Evolutionary conservation across 306 rosid species (phyloP), one percentile per base, ranked within the genome.

Genomic region (Cotoneaster glaucophyllus): DNA sequence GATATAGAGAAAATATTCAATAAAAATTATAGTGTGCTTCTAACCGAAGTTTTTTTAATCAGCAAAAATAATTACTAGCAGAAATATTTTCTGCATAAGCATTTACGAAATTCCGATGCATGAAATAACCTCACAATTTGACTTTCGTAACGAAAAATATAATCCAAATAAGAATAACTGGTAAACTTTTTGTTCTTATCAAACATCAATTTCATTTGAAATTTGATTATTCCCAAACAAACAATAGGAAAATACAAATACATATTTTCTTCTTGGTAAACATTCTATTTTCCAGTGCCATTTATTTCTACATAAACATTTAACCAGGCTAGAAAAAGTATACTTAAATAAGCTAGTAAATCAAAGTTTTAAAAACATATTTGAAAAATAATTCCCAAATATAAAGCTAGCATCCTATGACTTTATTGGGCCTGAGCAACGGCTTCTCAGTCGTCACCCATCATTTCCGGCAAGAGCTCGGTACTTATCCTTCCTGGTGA

Each of bases 381-480:
- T 3, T 21, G 62, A 56, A 56, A n/a, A 56, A 56, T 21, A 54
- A 56, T n/a, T 7, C 24, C 26, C 11, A 19, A 22, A 56, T 19
- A 19, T n/a, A 19, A 56, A n/a, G 25, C 79, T 54, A 88, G 73
- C 93, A 92, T 1, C 96, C 97, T 92, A 88, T 87, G 6, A 87
- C 74, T 70, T 90, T 84, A 74, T 82, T 80, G 6, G 85, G 80
- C 31, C 80, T 71, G 8, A 74, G 48, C 31, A 54, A 43, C 3
- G 82, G 78, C 56, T 89, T 89, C 44, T 88, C 82, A 17, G 6
- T 70, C 24, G 5, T 70, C 24, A 91, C 96, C 98, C 98, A 78
- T 93, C 97, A 13, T 91, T 93, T 7, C 98, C 96, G 0, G 97
- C 93, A 15, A 93, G 89, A 34, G 97, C 94, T 64, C 84, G 71